A percentile compares a stretch with the other conserved stretches of the same genome.
Evolutionary conservation across 2,329 filamentous ascomycete species (phyloP).

Genomic region (Cryphonectria nitschkei): DNA sequence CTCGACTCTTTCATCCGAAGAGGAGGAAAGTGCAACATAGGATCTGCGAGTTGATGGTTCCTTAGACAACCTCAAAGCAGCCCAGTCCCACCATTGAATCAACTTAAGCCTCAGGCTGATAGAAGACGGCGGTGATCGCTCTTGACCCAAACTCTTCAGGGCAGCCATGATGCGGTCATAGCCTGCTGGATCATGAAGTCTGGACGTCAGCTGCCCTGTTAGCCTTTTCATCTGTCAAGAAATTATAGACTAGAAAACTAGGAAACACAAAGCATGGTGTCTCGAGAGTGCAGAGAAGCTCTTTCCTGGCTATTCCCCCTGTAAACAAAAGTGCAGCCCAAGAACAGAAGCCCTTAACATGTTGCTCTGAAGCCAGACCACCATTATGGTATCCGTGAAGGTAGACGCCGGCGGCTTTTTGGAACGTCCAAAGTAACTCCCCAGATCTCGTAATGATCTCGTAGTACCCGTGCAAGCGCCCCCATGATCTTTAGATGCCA

Average conservation of each 20-base stretch:
- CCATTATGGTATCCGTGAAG: neutral
- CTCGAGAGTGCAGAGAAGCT: neutral
- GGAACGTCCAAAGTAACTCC: neutral
- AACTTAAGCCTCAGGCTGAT: neutral
- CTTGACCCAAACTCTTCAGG: neutral
- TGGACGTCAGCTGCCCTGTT: neutral
- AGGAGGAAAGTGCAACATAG: neutral
- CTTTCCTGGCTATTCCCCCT: too few relatives aligned
- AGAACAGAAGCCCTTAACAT: neutral
- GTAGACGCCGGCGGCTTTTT: neutral
- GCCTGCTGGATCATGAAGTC: neutral
- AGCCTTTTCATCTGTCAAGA: neutral
- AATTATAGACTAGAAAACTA: neutral
- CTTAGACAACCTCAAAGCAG: neutral
- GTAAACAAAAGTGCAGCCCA: too few relatives aligned
- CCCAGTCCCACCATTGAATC: neutral
- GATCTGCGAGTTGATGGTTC: neutral
- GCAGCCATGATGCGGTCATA: neutral
- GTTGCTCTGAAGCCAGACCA: neutral
- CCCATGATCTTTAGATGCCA: neutral
- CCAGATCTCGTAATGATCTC: neutral
- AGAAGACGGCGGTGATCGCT: too few relatives aligned
- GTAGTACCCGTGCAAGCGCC: neutral
- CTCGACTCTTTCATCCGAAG: neutral
- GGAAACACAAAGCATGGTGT: neutral